Evolutionary conservation across 1,139 yeast genomes (phyloP).

Genomic region (Debaryomycetaceae sp.): DNA sequence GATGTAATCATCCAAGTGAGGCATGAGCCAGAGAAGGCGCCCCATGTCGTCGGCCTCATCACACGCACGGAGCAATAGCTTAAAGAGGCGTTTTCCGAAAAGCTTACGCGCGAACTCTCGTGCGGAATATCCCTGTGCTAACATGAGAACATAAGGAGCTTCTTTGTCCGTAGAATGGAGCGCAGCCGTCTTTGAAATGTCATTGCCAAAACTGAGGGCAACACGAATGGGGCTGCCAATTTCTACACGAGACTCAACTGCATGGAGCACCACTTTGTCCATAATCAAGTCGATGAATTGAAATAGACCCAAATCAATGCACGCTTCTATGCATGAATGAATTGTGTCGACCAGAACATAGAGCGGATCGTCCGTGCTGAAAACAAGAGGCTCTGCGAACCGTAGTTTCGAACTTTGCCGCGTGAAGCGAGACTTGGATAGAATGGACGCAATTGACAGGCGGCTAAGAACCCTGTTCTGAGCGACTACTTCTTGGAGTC

Average conservation of each 20-base stretch:
- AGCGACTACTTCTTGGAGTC: slow-evolving; percentile 17
- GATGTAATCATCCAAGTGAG: slow-evolving; percentile 24
- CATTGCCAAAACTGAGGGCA: slow-evolving; percentile 10
- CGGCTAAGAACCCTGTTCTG: slow-evolving; percentile 14
- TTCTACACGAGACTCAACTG: slow-evolving; percentile 8
- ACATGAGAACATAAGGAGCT: slow-evolving; percentile 5
- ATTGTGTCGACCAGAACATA: slow-evolving; percentile 8
- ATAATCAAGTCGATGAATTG: slow-evolving; percentile 24
- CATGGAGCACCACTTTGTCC: slow-evolving; percentile 24
- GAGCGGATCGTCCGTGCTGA: slow-evolving; percentile 8
- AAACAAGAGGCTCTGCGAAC: slow-evolving; percentile 7
- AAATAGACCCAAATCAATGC: slow-evolving; percentile 17
- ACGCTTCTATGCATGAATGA: slow-evolving; percentile 19
- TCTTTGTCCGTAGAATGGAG: not conserved
- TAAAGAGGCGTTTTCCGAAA: slow-evolving; percentile 17
- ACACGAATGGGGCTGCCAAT: slow-evolving; percentile 5
- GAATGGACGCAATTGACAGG: slow-evolving; percentile 11
- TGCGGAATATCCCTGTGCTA: slow-evolving; percentile 6
- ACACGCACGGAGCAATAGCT: slow-evolving; percentile 16
- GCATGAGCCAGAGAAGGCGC: slow-evolving; percentile 28
- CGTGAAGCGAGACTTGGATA: slow-evolving; percentile 20
- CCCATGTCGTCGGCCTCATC: slow-evolving; percentile 23
- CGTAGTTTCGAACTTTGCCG: slow-evolving; percentile 7
- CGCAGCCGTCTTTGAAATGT: not conserved
- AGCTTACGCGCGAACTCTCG: slow-evolving; percentile 9